Conservation (phyloP, 768 basidiomycete genomes). For the Holtermannia corniformis region DNA sequence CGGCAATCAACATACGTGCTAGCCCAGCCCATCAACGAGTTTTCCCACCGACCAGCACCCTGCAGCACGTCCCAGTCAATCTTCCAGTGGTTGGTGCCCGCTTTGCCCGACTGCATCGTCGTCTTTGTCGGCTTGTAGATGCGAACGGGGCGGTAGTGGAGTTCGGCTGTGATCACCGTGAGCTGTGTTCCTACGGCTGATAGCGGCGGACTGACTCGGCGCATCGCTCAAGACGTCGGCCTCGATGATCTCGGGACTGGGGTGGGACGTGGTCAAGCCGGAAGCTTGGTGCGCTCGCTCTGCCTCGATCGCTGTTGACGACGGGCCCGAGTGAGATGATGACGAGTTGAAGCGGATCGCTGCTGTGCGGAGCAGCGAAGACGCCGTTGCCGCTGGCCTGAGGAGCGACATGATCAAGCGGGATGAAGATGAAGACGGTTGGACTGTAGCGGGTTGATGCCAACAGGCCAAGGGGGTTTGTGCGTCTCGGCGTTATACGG, state of each 20-base stretch:
- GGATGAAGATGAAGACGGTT: too few relatives aligned
- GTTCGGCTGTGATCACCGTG: conserved; percentile 55
- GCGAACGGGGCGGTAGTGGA: conserved; percentile 75
- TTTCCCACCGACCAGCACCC: conserved; percentile 91
- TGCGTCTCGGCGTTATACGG: too few relatives aligned
- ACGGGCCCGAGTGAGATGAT: not conserved
- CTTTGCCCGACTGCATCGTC: conserved; percentile 88
- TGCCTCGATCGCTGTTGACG: not conserved
- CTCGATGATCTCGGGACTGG: not conserved
- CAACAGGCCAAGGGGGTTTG: too few relatives aligned
- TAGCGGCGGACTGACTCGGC: not conserved
- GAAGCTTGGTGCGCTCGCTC: not conserved
- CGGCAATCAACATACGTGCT: conserved; percentile 59
- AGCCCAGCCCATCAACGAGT: conserved; percentile 94
- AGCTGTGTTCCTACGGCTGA: not conserved
- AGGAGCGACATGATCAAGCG: too few relatives aligned
- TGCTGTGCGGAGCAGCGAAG: too few relatives aligned
- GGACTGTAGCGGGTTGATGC: too few relatives aligned
- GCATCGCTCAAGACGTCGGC: not conserved
- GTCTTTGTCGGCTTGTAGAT: conserved; percentile 89
- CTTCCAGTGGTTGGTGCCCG: conserved; percentile 78
- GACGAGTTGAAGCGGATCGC: not conserved
- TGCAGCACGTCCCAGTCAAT: conserved; percentile 89
- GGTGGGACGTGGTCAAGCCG: not conserved
- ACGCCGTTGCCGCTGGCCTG: too few relatives aligned